Percentiles rank a stretch among this genome's conserved stretches.
Conservation (phyloP, 1,284 basidiomycete genomes). For the Austroboletus novae-zelandiae region DNA sequence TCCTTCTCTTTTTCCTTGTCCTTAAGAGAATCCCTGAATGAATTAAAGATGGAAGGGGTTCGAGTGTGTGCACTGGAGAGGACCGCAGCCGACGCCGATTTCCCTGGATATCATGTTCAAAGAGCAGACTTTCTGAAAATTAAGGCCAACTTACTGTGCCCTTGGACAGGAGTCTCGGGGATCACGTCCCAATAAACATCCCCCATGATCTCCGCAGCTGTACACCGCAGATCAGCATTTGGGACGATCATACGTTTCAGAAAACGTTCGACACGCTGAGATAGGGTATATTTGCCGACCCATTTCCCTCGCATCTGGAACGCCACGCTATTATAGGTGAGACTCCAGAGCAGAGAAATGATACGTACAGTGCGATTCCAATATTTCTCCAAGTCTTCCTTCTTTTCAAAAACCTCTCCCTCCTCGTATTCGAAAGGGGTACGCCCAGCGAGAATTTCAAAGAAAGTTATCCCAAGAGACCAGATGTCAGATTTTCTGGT, state of each 20-base stretch:
- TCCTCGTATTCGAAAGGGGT: constrained; percentile 89
- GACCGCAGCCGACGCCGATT: constrained; percentile 20
- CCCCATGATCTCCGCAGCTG: constrained; percentile 58
- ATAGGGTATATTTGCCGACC: constrained; percentile 80
- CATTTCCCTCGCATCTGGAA: constrained; percentile 71
- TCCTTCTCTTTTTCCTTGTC: constrained; percentile 27
- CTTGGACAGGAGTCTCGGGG: constrained; percentile 11
- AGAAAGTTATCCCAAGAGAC: constrained; percentile 90
- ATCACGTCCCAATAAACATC: constrained; percentile 63
- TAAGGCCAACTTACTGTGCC: constrained; percentile 24
- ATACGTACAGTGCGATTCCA: constrained; percentile 71
- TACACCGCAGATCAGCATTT: constrained; percentile 70
- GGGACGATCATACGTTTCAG: constrained; percentile 75
- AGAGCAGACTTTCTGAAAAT: not conserved
- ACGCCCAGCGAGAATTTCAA: constrained; percentile 86
- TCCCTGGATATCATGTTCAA: constrained; percentile 17
- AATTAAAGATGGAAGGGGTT: constrained; percentile 17
- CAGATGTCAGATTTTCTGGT: constrained; percentile 91
- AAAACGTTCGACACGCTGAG: constrained; percentile 60
- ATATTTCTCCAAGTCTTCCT: constrained; percentile 79
- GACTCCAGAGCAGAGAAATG: not conserved
- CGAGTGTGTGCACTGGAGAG: constrained; percentile 6
- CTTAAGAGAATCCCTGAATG: constrained; percentile 20
- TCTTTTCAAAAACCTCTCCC: constrained; percentile 78
- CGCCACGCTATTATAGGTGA: not conserved